Conservation (phyloP, 106 monocot genomes). For the Allium cepa region DNA sequence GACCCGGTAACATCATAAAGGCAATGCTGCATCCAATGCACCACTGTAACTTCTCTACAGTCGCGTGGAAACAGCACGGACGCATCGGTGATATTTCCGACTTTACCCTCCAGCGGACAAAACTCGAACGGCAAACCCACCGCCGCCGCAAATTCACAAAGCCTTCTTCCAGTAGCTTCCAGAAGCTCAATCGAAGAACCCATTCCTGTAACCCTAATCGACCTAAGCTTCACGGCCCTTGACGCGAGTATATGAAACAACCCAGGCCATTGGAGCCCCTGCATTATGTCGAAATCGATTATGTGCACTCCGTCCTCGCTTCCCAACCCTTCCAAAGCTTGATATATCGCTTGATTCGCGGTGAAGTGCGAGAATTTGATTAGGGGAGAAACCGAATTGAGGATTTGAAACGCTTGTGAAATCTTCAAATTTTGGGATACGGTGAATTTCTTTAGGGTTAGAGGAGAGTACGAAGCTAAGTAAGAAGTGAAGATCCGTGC, state of each 20-base stretch:
- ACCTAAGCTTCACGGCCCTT: constrained; percentile 21
- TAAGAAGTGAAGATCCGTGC: constrained; percentile 36
- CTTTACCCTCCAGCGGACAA: constrained; percentile 37
- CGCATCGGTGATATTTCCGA: constrained; percentile 26
- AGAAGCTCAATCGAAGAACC: constrained; percentile 42
- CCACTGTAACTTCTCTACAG: constrained; percentile 28
- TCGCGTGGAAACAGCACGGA: constrained; percentile 9
- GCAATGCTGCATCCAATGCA: constrained; percentile 64
- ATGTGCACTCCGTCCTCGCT: constrained; percentile 45
- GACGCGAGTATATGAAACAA: constrained; percentile 59
- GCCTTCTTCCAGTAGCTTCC: constrained; percentile 36
- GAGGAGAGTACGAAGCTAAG: constrained; percentile 30
- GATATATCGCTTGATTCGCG: constrained; percentile 26
- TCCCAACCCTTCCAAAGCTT: constrained; percentile 18
- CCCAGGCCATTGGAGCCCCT: constrained; percentile 57
- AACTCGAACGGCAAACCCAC: constrained; percentile 57
- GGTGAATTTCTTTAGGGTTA: constrained; percentile 11
- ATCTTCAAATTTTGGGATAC: constrained; percentile 24
- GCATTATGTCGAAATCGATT: constrained; percentile 60
- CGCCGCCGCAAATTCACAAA: constrained; percentile 55
- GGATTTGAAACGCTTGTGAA: constrained; percentile 18
- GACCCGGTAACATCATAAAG: constrained; percentile 55
- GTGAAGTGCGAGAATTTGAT: constrained; percentile 35
- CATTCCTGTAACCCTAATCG: constrained; percentile 45
- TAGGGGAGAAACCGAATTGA: constrained; percentile 15